Base-by-base conservation (phyloP, 1,139 yeast genomes). In the Taiozyma sp. region DNA sequence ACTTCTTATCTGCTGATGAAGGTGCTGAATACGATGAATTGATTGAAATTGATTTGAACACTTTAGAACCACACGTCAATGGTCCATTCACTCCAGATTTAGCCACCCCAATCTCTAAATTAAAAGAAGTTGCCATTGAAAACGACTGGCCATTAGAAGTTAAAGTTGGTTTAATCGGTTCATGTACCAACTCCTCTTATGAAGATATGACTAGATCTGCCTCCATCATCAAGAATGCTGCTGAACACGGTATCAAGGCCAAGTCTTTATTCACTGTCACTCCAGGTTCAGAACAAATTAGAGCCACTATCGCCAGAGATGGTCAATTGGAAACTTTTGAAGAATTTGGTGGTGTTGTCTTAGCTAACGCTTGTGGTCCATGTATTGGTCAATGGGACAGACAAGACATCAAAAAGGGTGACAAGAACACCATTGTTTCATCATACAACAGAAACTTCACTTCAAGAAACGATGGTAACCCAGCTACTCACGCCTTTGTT, bases 321-420 rank as follows among this genome's bases (percentile, higher is more conserved):
- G 98, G 98, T 67, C 91, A 86, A 76, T 80, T 91, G 66, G 76
- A 86, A 68, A 85, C 91, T 64, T 90, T 93, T 75, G 83, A 85
- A 72, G 95, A 88, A 68, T 87, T 86, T 63, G 98, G 98, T 67
- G 98, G 96, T 76, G 79, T 85, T 58, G 97, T 93, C 56, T 80
- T 93, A 73, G 98, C 99, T 62, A 93, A 93, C 72, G 99, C 99
- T 58, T 91, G 99, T 81, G 99, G 99, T 73, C 99, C 99, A 73
- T 91, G 99, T 83, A 93, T 93, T 69, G 99, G 99, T 72, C 99
- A 93, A 81, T 93, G 99, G 99, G 98, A 93, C 72, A 88, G 99
- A 80, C 90, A 82, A 70, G 98, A 93, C 72, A 82, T 91, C 72
- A 81, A 88, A 80, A 93, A 90, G 84, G 97, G 97, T 76, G 97